A percentile compares a stretch with the other conserved stretches of the same genome.
These are phyloP conservation scores for Arabidopsis thaliana DNA, from an alignment of 345 rosid species.

Conservation along the genomic window TAIR10.1 NC_003070.9:18481001-18481500, in stretches of 20 bases:
- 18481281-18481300: not conserved
- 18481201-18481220: slow-evolving; percentile 80
- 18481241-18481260: slow-evolving; percentile 81
- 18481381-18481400: slow-evolving; percentile 11
- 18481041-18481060: slow-evolving; percentile 5
- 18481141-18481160: not conserved
- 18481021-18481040: not conserved
- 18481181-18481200: slow-evolving; percentile 96
- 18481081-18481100: not conserved
- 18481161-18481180: slow-evolving; percentile 31
- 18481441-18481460: not conserved
- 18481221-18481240: slow-evolving; percentile 98
- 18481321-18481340: slow-evolving; percentile 5
- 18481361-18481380: slow-evolving; percentile 30
- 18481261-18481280: slow-evolving; percentile 55
- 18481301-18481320: slow-evolving; percentile 8
- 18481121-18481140: slow-evolving; percentile 2
- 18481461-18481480: too few species aligned
- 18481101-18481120: not conserved
- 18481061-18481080: not conserved
- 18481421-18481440: not conserved
- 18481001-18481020: not conserved
- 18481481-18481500: not conserved
- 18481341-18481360: slow-evolving; percentile 1
- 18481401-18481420: slow-evolving; percentile 24